Conservation (phyloP, 2,329 filamentous ascomycete species). For the Endocalyx cinctus region DNA sequence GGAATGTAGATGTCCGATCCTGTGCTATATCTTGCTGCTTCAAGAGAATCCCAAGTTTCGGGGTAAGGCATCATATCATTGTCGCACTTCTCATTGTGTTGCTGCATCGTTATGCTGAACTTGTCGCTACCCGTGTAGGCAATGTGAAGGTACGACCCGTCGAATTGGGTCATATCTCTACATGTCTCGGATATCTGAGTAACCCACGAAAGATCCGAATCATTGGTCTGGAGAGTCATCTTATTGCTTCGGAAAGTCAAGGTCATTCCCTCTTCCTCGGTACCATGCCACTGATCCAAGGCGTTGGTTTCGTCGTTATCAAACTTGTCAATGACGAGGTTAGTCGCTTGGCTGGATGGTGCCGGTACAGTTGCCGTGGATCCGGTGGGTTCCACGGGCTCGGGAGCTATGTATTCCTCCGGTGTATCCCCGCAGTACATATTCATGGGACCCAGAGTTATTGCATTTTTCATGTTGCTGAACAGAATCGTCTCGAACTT, state of each 20-base stretch:
- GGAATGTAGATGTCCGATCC: slow-evolving; percentile 61
- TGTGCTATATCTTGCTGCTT: slow-evolving; percentile 54
- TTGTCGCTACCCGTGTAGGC: slow-evolving; percentile 56
- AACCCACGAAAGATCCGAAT: slow-evolving; percentile 59
- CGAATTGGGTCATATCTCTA: slow-evolving; percentile 49
- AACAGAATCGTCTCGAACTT: slow-evolving; percentile 51
- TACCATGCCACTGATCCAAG: slow-evolving; percentile 63
- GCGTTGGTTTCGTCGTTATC: slow-evolving; percentile 47
- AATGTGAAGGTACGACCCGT: slow-evolving; percentile 59
- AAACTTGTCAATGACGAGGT: slow-evolving; percentile 60
- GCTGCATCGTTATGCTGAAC: slow-evolving; percentile 61
- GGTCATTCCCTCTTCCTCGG: slow-evolving; percentile 53
- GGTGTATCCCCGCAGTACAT: slow-evolving; percentile 53
- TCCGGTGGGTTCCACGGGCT: slow-evolving; percentile 33
- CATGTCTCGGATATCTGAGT: slow-evolving; percentile 53
- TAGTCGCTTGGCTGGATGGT: slow-evolving; percentile 41
- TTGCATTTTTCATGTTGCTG: slow-evolving; percentile 37
- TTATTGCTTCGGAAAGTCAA: slow-evolving; percentile 46
- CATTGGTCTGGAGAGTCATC: slow-evolving; percentile 52
- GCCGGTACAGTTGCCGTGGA: slow-evolving; percentile 45
- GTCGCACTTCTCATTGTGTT: slow-evolving; percentile 60
- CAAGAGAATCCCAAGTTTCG: slow-evolving; percentile 63
- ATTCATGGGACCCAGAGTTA: slow-evolving; percentile 52
- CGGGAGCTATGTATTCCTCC: slow-evolving; percentile 43
- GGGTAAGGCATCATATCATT: slow-evolving; percentile 53